A percentile compares a stretch with the other conserved stretches of the same genome.
Evolutionary conservation across 257 asterid species (phyloP).

Genomic region (Lavandula angustifolia): DNA sequence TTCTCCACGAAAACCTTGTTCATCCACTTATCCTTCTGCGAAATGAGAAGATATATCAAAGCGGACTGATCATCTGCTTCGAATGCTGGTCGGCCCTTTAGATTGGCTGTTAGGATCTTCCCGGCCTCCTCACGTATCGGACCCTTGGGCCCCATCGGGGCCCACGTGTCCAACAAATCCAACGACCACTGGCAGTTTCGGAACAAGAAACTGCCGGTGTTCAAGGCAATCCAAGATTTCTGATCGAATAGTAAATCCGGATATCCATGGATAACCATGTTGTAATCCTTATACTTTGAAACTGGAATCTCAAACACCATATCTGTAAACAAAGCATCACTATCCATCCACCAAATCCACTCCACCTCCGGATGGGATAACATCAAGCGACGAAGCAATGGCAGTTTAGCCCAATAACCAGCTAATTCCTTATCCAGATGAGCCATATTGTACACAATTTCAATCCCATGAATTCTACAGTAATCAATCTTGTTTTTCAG

Average conservation of each 20-base stretch:
- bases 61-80: slow-evolving; percentile 99
- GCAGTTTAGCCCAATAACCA: slow-evolving; percentile 89
- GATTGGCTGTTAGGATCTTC: slow-evolving; percentile 70
- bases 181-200: slow-evolving; percentile 93
- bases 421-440: slow-evolving; percentile 85
- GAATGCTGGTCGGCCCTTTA: slow-evolving; percentile 88
- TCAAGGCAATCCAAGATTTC: slow-evolving; percentile 89
- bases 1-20: slow-evolving; percentile 80
- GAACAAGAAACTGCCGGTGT: slow-evolving; percentile 82
- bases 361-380: slow-evolving; percentile 92
- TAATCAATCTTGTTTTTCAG: slow-evolving; percentile 89
- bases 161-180: slow-evolving; percentile 93
- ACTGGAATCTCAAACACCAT: slow-evolving; percentile 76
- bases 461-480: slow-evolving; percentile 94
- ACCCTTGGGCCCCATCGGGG: slow-evolving; percentile 94
- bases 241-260: slow-evolving; percentile 70
- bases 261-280: slow-evolving; percentile 85
- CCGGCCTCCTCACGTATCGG: slow-evolving; percentile 86
- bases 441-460: slow-evolving; percentile 89
- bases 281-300: slow-evolving; percentile 55
- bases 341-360: slow-evolving; percentile 99
- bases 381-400: slow-evolving; percentile 80
- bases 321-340: slow-evolving; percentile 90
- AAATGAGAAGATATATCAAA: slow-evolving; percentile 65
- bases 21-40: slow-evolving; percentile 71